phyloP scores from a whole-genome alignment of 202 grass and related monocot genomes.

The Carex arenaria region DNA sequence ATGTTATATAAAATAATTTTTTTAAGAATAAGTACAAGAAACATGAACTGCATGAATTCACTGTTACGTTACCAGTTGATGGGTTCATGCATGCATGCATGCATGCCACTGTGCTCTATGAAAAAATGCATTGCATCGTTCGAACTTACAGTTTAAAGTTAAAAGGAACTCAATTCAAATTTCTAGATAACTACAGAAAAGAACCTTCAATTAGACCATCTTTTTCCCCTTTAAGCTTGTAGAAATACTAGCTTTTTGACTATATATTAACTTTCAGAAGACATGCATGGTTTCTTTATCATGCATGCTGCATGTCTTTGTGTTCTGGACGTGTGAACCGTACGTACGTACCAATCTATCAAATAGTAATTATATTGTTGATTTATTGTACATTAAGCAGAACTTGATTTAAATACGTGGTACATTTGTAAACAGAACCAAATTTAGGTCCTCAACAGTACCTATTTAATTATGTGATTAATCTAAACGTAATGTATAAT shows the following conservation, averaged over 20 bases:
- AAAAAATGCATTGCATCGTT: too few relatives aligned
- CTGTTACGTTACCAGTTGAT: background rate
- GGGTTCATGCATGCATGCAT: background rate
- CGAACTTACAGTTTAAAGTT: background rate
- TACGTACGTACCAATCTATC: background rate
- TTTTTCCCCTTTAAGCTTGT: background rate
- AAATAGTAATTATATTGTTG: background rate
- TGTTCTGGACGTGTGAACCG: background rate
- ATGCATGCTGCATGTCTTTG: background rate
- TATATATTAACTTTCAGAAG: background rate
- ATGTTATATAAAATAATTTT: background rate
- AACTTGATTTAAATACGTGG: background rate
- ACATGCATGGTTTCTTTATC: background rate
- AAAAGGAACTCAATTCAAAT: slow-evolving; percentile 16
- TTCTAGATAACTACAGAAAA: slow-evolving; percentile 8
- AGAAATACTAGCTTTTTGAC: slow-evolving; percentile 2
- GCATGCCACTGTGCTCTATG: background rate
- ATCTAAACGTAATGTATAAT: too few relatives aligned
- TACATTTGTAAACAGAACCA: background rate
- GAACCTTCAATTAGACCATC: background rate
- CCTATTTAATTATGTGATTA: too few relatives aligned
- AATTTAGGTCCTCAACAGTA: background rate
- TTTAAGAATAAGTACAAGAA: background rate
- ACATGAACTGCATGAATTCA: background rate
- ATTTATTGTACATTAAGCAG: background rate